Percentiles rank a stretch among this genome's conserved stretches.
Conservation (phyloP, 768 basidiomycete genomes). For the Mycena albidolilacea region DNA sequence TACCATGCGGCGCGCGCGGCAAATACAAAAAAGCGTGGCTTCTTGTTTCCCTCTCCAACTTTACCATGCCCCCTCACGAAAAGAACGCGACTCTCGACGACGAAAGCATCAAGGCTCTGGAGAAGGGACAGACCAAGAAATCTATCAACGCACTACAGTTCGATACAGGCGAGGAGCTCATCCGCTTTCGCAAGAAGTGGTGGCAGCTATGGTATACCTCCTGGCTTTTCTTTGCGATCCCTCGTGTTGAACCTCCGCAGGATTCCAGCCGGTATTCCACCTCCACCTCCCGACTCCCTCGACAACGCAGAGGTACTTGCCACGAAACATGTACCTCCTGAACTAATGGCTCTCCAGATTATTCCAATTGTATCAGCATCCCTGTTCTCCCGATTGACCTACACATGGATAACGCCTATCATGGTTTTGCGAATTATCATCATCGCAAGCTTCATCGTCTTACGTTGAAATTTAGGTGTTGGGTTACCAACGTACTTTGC, state of each 20-base stretch:
- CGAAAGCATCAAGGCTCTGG: slow-evolving; percentile 25
- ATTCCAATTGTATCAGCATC: slow-evolving; percentile 75
- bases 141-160: slow-evolving; percentile 49
- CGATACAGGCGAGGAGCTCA: slow-evolving; percentile 56
- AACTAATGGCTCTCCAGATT: slow-evolving; percentile 47
- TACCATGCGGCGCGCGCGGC: slow-evolving; percentile 1
- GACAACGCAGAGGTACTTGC: slow-evolving; percentile 65
- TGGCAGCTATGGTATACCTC: slow-evolving; percentile 68
- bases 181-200: slow-evolving; percentile 63
- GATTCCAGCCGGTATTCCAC: slow-evolving; percentile 73
- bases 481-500: slow-evolving; percentile 81
- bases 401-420: slow-evolving; percentile 74
- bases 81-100: slow-evolving; percentile 16
- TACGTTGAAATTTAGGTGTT: slow-evolving; percentile 55
- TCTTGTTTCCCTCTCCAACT: slow-evolving; percentile 2
- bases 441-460: not conserved
- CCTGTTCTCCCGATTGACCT: slow-evolving; percentile 72
- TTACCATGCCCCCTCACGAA: slow-evolving; percentile 21
- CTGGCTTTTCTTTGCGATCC: not conserved
- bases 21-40: slow-evolving; percentile 15
- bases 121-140: slow-evolving; percentile 32
- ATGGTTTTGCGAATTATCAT: slow-evolving; percentile 54
- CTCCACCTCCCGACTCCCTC: slow-evolving; percentile 67
- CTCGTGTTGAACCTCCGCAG: slow-evolving; percentile 46
- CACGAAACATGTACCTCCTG: not conserved